phyloP scores from a whole-genome alignment of 305 asterid genomes.

The Fraxinus greggii region DNA sequence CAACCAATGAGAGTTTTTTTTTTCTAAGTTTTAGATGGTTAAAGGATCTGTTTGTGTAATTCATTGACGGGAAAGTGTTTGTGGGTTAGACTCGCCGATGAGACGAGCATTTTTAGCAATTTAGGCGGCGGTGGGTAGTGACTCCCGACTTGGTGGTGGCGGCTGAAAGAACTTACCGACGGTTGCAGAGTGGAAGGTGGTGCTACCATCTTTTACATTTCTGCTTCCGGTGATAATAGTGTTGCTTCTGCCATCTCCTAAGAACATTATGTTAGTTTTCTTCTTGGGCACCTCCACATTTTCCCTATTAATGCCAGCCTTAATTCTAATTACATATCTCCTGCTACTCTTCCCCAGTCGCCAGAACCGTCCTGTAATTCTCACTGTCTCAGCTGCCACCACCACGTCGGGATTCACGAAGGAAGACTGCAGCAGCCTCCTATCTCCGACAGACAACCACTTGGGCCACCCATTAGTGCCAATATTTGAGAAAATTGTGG shows the following conservation, averaged over 20 bases:
- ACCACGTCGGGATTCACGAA: constrained; percentile 55
- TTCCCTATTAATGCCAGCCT: constrained; percentile 76
- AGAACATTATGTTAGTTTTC: constrained; percentile 72
- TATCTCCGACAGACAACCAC: constrained; percentile 74
- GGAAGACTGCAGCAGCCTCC: constrained; percentile 67
- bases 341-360: constrained; percentile 61
- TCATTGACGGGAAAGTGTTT: too few species aligned
- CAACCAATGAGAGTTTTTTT: too few species aligned
- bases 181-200: constrained; percentile 87
- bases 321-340: constrained; percentile 68
- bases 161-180: constrained; percentile 54
- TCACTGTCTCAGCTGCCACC: constrained; percentile 95
- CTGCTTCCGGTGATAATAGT: constrained; percentile 76
- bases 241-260: constrained; percentile 77
- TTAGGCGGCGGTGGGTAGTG: too few species aligned
- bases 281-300: constrained; percentile 69
- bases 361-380: constrained; percentile 64
- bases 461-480: too few species aligned
- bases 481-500: too few species aligned
- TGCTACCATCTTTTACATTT: constrained; percentile 72
- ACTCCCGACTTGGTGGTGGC: too few species aligned
- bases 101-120: too few species aligned
- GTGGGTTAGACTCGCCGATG: too few species aligned
- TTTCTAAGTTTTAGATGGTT: too few species aligned
- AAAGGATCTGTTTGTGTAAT: too few species aligned